Evolutionary conservation across 2,329 filamentous ascomycete genomes (phyloP).

Genomic region (Cercospora sp.): DNA sequence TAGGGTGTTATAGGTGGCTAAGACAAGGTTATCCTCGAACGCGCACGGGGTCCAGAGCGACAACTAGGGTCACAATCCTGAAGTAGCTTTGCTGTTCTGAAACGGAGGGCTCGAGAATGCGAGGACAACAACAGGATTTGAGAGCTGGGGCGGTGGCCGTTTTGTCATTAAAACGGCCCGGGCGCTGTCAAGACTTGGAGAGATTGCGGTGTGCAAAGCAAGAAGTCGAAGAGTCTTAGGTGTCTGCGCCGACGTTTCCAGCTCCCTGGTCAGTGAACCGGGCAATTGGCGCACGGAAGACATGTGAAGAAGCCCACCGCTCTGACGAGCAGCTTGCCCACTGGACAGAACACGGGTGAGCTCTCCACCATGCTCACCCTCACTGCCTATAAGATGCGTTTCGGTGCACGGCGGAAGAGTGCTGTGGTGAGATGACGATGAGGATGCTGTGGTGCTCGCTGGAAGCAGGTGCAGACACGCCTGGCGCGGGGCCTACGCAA

Average conservation of each 20-base stretch:
- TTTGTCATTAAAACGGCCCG: background rate
- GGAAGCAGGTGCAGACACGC: background rate
- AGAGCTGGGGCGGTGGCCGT: background rate
- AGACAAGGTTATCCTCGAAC: conserved; percentile 4
- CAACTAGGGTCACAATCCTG: background rate
- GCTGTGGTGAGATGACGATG: background rate
- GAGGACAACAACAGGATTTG: background rate
- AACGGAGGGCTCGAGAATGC: background rate
- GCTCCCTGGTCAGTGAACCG: background rate
- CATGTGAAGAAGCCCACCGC: background rate
- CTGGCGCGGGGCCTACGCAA: background rate
- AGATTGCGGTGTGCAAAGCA: conserved; percentile 2
- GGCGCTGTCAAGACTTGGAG: background rate
- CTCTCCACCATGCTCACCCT: background rate
- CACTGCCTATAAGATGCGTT: background rate
- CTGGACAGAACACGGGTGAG: background rate
- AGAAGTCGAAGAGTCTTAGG: background rate
- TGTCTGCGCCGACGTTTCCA: conserved; percentile 1
- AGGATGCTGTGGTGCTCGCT: background rate
- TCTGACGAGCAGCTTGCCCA: background rate
- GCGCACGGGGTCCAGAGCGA: background rate
- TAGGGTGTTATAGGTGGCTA: conserved; percentile 4
- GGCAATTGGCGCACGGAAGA: background rate
- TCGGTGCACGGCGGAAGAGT: background rate
- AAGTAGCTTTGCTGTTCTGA: background rate